Percentiles rank a stretch among this genome's conserved stretches.
Evolutionary conservation across 73 alveolate species (phyloP).

Genomic region (Stentor coeruleus): DNA sequence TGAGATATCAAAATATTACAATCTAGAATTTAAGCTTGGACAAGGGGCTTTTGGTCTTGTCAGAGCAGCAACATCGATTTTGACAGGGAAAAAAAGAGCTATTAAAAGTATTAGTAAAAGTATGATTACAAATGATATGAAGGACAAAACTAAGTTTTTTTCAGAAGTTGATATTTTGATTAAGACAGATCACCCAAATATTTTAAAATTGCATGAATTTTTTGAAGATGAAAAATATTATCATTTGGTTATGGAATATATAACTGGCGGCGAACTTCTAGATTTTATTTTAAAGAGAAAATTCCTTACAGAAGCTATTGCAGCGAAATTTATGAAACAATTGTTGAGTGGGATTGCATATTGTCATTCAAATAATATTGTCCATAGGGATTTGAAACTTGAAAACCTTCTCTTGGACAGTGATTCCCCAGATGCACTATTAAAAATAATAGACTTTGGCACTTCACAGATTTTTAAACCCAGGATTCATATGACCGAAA

Average conservation of each 20-base stretch:
- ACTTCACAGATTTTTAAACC: background rate
- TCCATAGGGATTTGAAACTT: background rate
- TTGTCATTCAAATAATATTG: background rate
- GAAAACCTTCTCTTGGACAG: background rate
- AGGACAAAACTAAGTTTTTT: background rate
- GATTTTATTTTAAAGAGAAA: background rate
- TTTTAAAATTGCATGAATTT: background rate
- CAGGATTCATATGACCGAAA: background rate
- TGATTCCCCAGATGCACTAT: background rate
- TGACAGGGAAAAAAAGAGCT: background rate
- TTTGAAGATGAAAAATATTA: background rate
- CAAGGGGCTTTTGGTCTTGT: background rate
- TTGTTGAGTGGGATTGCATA: background rate
- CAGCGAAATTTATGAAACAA: background rate
- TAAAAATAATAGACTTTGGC: slow-evolving; percentile 16
- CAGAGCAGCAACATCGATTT: background rate
- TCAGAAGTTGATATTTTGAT: background rate
- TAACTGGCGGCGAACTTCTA: background rate
- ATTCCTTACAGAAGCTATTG: background rate
- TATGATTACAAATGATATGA: background rate
- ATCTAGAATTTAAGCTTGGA: background rate
- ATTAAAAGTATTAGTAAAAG: background rate
- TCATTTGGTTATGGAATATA: background rate
- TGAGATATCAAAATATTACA: background rate
- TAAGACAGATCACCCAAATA: background rate